These are phyloP conservation scores for Penicillium sp. DNA, from an alignment of 2,329 filamentous ascomycete species.

Conservation along the genomic window DNA sequence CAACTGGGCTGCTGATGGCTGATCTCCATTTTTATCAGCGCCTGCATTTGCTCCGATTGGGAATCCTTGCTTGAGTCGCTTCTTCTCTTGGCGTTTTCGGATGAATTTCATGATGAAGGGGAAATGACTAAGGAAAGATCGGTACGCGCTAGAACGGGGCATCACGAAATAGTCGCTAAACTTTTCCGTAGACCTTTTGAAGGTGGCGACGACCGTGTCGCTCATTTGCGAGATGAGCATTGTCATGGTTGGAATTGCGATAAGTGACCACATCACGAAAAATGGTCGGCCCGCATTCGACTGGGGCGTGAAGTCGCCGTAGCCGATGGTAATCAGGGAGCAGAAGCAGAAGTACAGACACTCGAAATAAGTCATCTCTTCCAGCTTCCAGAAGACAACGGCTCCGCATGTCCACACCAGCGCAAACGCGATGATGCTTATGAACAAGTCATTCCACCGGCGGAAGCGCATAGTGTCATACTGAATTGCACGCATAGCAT, in stretches of 20 bases:
- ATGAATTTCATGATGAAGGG: slow-evolving; percentile 46
- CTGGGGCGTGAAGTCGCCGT: slow-evolving; percentile 78
- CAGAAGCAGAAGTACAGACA: slow-evolving; percentile 86
- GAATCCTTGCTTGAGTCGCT: slow-evolving; percentile 55
- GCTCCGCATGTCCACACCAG: slow-evolving; percentile 82
- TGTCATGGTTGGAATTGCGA: slow-evolving; percentile 86
- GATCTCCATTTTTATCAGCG: slow-evolving; percentile 17
- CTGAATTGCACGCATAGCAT: slow-evolving; percentile 82
- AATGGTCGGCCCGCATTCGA: slow-evolving; percentile 80
- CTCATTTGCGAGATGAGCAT: slow-evolving; percentile 83
- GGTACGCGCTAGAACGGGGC: slow-evolving; percentile 63
- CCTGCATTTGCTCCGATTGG: slow-evolving; percentile 42
- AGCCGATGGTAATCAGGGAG: slow-evolving; percentile 82
- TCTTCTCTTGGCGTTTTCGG: slow-evolving; percentile 45
- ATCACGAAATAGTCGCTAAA: slow-evolving; percentile 70
- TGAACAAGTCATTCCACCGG: slow-evolving; percentile 72
- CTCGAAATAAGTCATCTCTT: slow-evolving; percentile 71
- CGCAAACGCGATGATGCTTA: slow-evolving; percentile 71
- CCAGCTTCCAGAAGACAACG: slow-evolving; percentile 70
- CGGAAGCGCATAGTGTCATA: slow-evolving; percentile 65
- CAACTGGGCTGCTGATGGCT: slow-evolving; percentile 9
- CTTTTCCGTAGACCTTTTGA: slow-evolving; percentile 65
- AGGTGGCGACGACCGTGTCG: slow-evolving; percentile 74
- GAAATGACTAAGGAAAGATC: slow-evolving; percentile 53
- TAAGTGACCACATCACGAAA: slow-evolving; percentile 89